A percentile compares a stretch with the other conserved stretches of the same genome.
Evolutionary conservation across 352 stramenopile species (phyloP).

Genomic region (Blastocystis sp.): DNA sequence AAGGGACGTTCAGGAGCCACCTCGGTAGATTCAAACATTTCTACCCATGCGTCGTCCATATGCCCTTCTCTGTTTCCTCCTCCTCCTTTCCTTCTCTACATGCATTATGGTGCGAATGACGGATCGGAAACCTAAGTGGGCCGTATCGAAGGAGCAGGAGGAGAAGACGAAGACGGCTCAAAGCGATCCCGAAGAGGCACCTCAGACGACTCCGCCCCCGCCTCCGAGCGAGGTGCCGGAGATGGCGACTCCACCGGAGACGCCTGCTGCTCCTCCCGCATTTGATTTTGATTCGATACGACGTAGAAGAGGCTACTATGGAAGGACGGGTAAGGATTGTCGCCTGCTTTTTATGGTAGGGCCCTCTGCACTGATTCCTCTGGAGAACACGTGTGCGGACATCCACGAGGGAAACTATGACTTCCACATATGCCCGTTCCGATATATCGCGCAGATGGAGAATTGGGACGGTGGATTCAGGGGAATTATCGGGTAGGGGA

Average conservation of each 20-base stretch:
- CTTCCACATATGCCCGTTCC: slow-evolving; percentile 46
- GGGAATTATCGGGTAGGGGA: slow-evolving; percentile 53
- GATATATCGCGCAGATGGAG: slow-evolving; percentile 48
- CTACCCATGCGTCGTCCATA: not conserved
- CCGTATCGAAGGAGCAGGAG: not conserved
- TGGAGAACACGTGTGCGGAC: not conserved
- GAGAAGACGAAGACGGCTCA: not conserved
- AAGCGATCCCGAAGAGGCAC: no score
- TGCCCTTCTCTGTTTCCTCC: not conserved
- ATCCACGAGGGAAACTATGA: not conserved
- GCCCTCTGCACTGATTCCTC: not conserved
- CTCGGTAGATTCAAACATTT: not conserved
- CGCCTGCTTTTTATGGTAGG: not conserved
- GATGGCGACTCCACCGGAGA: not conserved
- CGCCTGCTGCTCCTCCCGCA: not conserved
- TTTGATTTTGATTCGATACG: not conserved
- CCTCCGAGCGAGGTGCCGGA: not conserved
- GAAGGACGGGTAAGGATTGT: not conserved
- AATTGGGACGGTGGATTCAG: not conserved
- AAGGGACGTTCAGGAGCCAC: not conserved
- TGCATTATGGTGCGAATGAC: slow-evolving; percentile 29
- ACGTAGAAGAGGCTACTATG: not conserved
- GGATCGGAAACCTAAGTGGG: slow-evolving; percentile 61
- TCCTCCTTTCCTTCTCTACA: not conserved
- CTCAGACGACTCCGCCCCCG: no score